Base-by-base conservation (phyloP, 1,284 basidiomycete species). In the Ustilago trichophora region DNA sequence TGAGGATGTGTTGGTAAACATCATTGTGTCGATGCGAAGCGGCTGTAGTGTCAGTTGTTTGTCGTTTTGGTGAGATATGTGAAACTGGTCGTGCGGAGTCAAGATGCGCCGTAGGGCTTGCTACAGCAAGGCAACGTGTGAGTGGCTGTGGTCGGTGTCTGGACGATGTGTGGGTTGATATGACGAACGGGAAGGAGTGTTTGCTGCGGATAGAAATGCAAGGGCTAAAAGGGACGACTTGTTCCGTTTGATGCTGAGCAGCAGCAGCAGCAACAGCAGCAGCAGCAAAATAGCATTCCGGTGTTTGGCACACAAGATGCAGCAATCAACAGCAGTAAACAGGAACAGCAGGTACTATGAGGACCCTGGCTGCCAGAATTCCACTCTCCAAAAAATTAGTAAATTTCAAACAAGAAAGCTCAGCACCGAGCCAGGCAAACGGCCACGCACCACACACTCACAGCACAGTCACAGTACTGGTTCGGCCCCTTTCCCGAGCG, bases 251-350 rank as follows among this genome's bases (percentile, higher is more conserved):
- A 13, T 18, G 35, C 35, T 19, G 19, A n/a, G n/a, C n/a, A n/a
- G 34, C 35, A n/a, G n/a, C n/a, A n/a, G n/a, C n/a, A n/a, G n/a
- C n/a, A 37, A 16, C 16, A 38, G 35, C 25, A 29, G 21, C 6
- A 22, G 15, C n/a, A 36, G 27, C 21, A 26, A 10, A 13, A 21
- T 21, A 44, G 48, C 49, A 51, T 51, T 51, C 49, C 49, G 49
- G 26, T 51, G 40, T 42, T 51, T 51, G 38, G 49, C 48, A 50
- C 24, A 41, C 24, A 38, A 16, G 37, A 18, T 50, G 48, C 48
- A 50, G 48, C 32, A 26, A 19, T 19, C 38, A 41, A n/a, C 38
- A 32, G 16, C 22, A 38, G 35, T 26, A 29, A 47, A 38, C 45
- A 37, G 45, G n/a, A n/a, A n/a, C n/a, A n/a, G n/a, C n/a, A n/a